phyloP scores from a whole-genome alignment of 805 yeast species.

The Zygosaccharomyces siamensis region DNA sequence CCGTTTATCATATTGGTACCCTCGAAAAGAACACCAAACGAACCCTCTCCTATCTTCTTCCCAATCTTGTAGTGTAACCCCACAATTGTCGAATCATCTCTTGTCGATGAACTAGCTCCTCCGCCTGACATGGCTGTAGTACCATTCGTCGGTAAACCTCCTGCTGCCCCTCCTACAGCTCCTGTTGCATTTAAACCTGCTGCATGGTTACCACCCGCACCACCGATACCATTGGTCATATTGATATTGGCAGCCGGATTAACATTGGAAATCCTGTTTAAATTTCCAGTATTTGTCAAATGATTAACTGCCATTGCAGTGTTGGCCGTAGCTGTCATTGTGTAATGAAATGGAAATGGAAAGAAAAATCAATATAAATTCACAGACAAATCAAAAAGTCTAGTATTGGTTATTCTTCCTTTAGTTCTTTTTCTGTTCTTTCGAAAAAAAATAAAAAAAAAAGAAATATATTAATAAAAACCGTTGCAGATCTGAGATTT shows the following conservation, averaged over 20 bases:
- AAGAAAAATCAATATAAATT: neutral
- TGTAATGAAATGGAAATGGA: neutral
- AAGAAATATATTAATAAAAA: neutral
- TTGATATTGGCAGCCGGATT: conserved; percentile 5
- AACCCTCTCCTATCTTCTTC: conserved; percentile 96
- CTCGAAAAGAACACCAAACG: conserved; percentile 95
- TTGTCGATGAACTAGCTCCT: conserved; percentile 7
- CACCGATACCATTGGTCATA: conserved; percentile 1
- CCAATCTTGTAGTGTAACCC: conserved; percentile 97
- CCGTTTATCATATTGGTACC: conserved; percentile 90
- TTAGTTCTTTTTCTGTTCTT: neutral
- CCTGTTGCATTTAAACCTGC: neutral
- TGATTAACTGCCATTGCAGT: conserved; percentile 17
- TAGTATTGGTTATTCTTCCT: neutral
- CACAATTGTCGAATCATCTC: conserved; percentile 43
- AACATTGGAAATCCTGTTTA: conserved; percentile 18
- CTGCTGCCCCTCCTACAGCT: neutral
- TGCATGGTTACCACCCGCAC: neutral
- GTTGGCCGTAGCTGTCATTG: conserved; percentile 15
- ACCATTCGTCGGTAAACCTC: neutral
- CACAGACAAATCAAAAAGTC: neutral
- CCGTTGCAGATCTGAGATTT: conserved; percentile 6
- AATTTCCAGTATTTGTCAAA: conserved; percentile 12
- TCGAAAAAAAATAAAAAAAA: too few relatives aligned
- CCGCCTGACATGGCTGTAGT: neutral